phyloP scores from a whole-genome alignment of 768 basidiomycete genomes.

The Coprinopsis sp. region DNA sequence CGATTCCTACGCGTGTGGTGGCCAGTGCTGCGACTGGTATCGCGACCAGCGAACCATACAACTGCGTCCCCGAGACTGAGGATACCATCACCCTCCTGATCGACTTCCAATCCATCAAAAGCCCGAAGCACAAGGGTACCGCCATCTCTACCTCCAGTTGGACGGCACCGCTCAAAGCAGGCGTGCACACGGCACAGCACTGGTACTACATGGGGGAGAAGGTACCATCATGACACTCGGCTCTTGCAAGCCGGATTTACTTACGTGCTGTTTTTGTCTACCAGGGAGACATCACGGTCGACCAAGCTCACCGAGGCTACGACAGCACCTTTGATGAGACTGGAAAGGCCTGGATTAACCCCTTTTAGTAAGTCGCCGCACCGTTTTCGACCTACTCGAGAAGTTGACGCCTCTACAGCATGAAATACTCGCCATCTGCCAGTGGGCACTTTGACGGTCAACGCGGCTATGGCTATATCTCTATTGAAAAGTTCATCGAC shows the following conservation, averaged over 20 bases:
- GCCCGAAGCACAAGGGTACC: slow-evolving; percentile 73
- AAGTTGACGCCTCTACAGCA: slow-evolving; percentile 39
- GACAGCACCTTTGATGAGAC: slow-evolving; percentile 82
- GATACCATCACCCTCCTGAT: slow-evolving; percentile 94
- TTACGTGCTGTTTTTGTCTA: slow-evolving; percentile 10
- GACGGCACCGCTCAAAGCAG: slow-evolving; percentile 87
- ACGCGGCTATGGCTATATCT: slow-evolving; percentile 87
- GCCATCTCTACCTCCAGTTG: slow-evolving; percentile 92
- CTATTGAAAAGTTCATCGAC: slow-evolving; percentile 90
- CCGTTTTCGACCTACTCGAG: neutral
- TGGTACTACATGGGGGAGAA: slow-evolving; percentile 97
- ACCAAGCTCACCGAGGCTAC: slow-evolving; percentile 94
- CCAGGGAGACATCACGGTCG: slow-evolving; percentile 87
- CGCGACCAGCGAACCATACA: slow-evolving; percentile 84
- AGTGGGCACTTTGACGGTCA: slow-evolving; percentile 93
- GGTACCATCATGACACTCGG: slow-evolving; percentile 32
- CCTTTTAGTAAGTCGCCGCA: slow-evolving; percentile 68
- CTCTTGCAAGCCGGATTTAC: slow-evolving; percentile 6
- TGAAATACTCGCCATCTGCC: slow-evolving; percentile 93
- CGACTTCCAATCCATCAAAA: slow-evolving; percentile 84
- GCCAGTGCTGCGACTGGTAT: slow-evolving; percentile 90
- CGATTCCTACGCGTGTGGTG: slow-evolving; percentile 78
- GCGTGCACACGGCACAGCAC: slow-evolving; percentile 87
- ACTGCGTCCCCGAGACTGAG: slow-evolving; percentile 82
- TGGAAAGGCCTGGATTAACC: slow-evolving; percentile 84